Evolutionary conservation across 192 early-diverging fungal genomes (phyloP), one percentile per base, ranked within the genome.

Genomic region (Coemansia brasiliensis): DNA sequence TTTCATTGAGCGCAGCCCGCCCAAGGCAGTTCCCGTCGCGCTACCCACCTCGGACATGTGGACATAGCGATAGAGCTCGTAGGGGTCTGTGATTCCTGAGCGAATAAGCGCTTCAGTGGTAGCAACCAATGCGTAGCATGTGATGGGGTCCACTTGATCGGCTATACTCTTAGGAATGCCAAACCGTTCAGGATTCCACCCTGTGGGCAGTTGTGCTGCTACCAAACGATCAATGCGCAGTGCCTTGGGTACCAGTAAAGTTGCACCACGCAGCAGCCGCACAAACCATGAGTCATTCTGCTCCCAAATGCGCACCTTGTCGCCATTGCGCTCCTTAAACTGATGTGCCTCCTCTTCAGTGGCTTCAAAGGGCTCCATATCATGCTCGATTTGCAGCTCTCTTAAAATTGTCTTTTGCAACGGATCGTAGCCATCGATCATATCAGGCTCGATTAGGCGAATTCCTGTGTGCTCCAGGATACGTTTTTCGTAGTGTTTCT

Each of bases 21-120:
- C 94, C 40, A 95, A 83, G 74, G 90, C 92, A 40, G 89, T 86
- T 46, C 94, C 92, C 27, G 88, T 84, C 15, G 88, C 82, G 85
- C 90, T 95, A 57, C 94, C 94, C 27, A 97, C 85, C 65, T 97
- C 92, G 55, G 85, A 86, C 25, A 97, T 92, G 62, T 94, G 93
- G 46, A 95, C 90, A 51, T 95, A 97, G 59, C 88, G 77, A 84
- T 92, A 97, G 74, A 97, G 89, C 74, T 97, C 94, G 82, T 97
- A 97, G 15, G 94, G 93, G 68, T 97, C 94, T 22, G 93, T 92
- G 46, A 97, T 89, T 69, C 94, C 94, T 51, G 90, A 88, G 18
- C 91, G 84, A 24, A 92, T 75, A 55, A 97, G 80, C 9, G 94
- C 93, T 69, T 97, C 94, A 16, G 91, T 91, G 27, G 94, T 95